Evolutionary conservation across 192 early-diverging fungal species (phyloP), one percentile per base, ranked within the genome.

Genomic region (Gryganskiella cystojenkinii): DNA sequence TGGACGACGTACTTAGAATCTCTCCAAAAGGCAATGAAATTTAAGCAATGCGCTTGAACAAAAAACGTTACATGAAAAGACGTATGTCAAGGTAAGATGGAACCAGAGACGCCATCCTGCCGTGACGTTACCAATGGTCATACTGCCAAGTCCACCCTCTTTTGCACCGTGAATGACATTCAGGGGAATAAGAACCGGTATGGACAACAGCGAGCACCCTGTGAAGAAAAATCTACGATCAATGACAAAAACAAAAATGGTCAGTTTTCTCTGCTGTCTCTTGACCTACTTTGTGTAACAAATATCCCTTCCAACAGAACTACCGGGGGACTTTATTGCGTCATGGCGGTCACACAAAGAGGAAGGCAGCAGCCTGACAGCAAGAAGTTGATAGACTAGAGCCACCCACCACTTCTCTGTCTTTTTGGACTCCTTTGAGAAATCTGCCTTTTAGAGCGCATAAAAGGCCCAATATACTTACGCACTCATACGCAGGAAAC

Each of bases 101-200:
- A 88, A 89, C 93, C 93, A 95, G 8, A 92, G 84, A 24, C 86
- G 82, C 43, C 78, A 54, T 25, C 60, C 71, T 25, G 71, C 51
- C 3, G 61, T 45, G 15, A 97, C 83, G 54, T 97, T 97, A 54
- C 88, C 91, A 25, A 95, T 89, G 1, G 91, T 90, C 62, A 93
- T 66, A 27, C 71, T 50, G 47, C 86, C 71, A 14, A 95, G 80
- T 6, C 93, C 94, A 1, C 30, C 25, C 13, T 70, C 33, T 8
- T 67, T 56, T 20, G 56, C 43, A 4, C 89, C 84, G 17, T 88
- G 84, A n/a, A 82, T 64, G 4, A 83, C 78, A 61, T 95, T 93
- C 13, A 95, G 54, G 14, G 95, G 94, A 17, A 95, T 70, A 11
- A 97, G 80, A 22, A 90, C 81, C 0, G 78, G 83, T 5, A 86